Conservation (phyloP, 1,284 basidiomycete species). For the Malassezia equina region DNA sequence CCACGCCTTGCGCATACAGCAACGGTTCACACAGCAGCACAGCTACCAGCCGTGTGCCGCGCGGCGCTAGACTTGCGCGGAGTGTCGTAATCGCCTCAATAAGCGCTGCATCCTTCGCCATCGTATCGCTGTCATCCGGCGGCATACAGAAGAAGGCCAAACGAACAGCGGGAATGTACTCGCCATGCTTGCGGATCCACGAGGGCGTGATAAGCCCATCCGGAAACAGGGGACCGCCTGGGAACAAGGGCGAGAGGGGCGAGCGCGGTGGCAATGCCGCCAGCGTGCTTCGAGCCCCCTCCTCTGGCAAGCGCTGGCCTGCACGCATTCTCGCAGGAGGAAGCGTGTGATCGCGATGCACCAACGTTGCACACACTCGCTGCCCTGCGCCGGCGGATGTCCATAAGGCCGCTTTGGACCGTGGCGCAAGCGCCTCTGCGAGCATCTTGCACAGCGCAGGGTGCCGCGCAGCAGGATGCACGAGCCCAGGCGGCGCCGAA, state of each 20-base stretch:
- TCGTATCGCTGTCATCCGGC: conserved; percentile 8
- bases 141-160: conserved; percentile 75
- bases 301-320: neutral
- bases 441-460: conserved; percentile 4
- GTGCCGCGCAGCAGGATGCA: neutral
- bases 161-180: conserved; percentile 80
- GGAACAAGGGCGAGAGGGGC: conserved; percentile 76
- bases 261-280: conserved; percentile 55
- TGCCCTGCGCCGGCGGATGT: neutral
- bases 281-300: conserved; percentile 18
- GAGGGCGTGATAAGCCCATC: conserved; percentile 92
- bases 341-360: neutral
- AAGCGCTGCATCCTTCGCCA: conserved; percentile 56
- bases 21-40: conserved; percentile 83
- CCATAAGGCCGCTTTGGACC: neutral
- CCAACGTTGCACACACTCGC: neutral
- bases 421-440: neutral
- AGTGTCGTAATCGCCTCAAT: conserved; percentile 62
- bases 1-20: conserved; percentile 57
- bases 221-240: conserved; percentile 75
- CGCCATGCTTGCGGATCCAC: conserved; percentile 90
- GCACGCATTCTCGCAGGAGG: conserved; percentile 3
- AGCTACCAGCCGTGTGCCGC: conserved; percentile 84
- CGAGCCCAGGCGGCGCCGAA: neutral
- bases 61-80: conserved; percentile 67